Conservation (phyloP, 2,329 filamentous ascomycete genomes). For the Zymoseptoria tritici region DNA sequence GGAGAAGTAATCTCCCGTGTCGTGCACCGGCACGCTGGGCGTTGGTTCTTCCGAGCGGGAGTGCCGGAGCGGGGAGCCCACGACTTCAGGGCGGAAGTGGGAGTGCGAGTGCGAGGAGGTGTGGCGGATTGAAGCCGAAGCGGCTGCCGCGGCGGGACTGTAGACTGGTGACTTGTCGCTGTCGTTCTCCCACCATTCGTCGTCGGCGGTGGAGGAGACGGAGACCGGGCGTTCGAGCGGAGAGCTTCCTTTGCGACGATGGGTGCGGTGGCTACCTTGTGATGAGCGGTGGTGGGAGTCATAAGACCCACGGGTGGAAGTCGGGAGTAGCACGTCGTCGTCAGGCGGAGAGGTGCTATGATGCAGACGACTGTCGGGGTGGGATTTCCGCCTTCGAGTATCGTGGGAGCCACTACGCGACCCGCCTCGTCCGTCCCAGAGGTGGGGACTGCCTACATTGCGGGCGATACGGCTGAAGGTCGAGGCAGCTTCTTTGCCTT, state of each 20-base stretch:
- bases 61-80: neutral
- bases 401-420: constrained; percentile 19
- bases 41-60: neutral
- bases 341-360: constrained; percentile 9
- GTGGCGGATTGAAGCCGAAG: neutral
- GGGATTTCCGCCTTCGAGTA: constrained; percentile 11
- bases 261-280: neutral
- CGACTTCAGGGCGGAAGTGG: neutral
- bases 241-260: too few relatives aligned
- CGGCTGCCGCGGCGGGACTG: neutral
- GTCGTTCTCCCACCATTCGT: neutral
- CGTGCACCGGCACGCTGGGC: neutral
- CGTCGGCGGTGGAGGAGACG: neutral
- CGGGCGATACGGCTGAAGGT: constrained; percentile 30
- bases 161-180: neutral
- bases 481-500: constrained; percentile 30
- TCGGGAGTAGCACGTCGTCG: neutral
- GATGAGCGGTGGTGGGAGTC: constrained; percentile 5
- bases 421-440: constrained; percentile 28
- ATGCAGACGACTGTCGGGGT: constrained; percentile 12
- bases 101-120: neutral
- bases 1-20: constrained; percentile 2
- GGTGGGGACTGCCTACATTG: constrained; percentile 29
- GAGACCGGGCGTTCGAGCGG: neutral
- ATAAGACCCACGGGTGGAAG: constrained; percentile 7